phyloP scores from a whole-genome alignment of 2,329 filamentous ascomycete genomes.

The Colletotrichum spaethianum region DNA sequence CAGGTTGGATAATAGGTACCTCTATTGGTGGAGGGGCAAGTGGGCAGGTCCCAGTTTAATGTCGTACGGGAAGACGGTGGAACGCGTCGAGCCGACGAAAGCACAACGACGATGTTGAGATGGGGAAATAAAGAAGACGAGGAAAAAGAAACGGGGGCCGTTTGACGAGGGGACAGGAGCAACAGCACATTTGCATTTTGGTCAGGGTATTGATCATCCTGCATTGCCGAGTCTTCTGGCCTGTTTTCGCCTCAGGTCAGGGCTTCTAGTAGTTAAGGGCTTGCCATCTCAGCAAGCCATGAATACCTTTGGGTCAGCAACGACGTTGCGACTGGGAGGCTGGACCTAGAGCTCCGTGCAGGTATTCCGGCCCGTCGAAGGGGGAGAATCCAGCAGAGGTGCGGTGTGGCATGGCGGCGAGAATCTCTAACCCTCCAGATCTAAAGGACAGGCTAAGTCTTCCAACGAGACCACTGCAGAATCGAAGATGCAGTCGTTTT shows the following conservation, averaged over 20 bases:
- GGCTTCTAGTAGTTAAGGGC: too few species aligned
- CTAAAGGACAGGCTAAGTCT: neutral
- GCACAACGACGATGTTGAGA: constrained; percentile 21
- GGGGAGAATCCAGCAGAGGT: neutral
- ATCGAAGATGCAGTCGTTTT: neutral
- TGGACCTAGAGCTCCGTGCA: neutral
- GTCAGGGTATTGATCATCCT: too few species aligned
- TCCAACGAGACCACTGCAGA: neutral
- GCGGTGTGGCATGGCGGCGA: neutral
- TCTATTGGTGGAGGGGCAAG: constrained; percentile 25
- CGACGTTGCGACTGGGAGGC: neutral
- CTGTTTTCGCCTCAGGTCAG: neutral
- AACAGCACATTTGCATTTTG: neutral
- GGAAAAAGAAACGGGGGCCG: constrained; percentile 2
- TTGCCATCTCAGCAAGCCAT: neutral
- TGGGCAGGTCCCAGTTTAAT: constrained; percentile 34
- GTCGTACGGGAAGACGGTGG: constrained; percentile 19
- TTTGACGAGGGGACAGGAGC: neutral
- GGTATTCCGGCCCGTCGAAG: neutral
- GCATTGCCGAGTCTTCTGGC: too few species aligned
- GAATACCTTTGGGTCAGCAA: neutral
- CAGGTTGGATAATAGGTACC: constrained; percentile 31
- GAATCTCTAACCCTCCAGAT: neutral
- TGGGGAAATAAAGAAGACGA: constrained; percentile 7
- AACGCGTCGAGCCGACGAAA: constrained; percentile 19